Percentiles rank a stretch among this genome's conserved stretches.
Evolutionary conservation across 768 basidiomycete genomes (phyloP).

Genomic region (Obba rivulosa): DNA sequence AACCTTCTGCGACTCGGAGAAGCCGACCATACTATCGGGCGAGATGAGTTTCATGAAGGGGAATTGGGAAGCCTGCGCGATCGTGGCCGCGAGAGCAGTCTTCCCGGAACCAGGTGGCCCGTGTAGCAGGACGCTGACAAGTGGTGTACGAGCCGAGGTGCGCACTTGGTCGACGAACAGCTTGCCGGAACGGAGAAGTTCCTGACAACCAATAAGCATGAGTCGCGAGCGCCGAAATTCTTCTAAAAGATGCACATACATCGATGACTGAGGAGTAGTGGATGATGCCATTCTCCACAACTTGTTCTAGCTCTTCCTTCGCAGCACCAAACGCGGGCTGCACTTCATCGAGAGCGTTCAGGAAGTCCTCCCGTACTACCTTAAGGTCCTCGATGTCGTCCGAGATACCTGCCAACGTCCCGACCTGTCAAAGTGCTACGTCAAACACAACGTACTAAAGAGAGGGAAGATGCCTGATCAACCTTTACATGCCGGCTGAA

Average conservation of each 20-base stretch:
- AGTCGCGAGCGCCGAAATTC: background rate
- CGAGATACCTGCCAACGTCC: slow-evolving; percentile 94
- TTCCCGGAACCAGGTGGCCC: slow-evolving; percentile 92
- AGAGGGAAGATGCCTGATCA: slow-evolving; percentile 2
- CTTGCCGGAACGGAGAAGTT: slow-evolving; percentile 78
- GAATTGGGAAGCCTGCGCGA: slow-evolving; percentile 89
- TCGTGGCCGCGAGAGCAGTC: slow-evolving; percentile 90
- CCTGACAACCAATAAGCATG: slow-evolving; percentile 37
- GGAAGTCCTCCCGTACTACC: slow-evolving; percentile 82
- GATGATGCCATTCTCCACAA: slow-evolving; percentile 96
- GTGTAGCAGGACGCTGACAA: slow-evolving; percentile 86
- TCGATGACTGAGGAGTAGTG: slow-evolving; percentile 74
- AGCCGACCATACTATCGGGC: slow-evolving; percentile 96
- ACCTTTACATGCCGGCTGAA: slow-evolving; percentile 96
- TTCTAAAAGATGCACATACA: slow-evolving; percentile 41
- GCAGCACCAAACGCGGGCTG: slow-evolving; percentile 97
- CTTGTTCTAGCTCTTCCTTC: slow-evolving; percentile 89
- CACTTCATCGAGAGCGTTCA: slow-evolving; percentile 88
- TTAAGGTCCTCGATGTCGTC: slow-evolving; percentile 92
- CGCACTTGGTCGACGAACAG: slow-evolving; percentile 94
- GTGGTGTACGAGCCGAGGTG: slow-evolving; percentile 82
- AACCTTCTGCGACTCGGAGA: slow-evolving; percentile 89
- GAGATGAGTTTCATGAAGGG: slow-evolving; percentile 98
- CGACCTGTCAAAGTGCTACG: slow-evolving; percentile 47
- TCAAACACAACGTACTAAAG: background rate